Conservation (phyloP, 2,329 filamentous ascomycete genomes). For the Fusarium armeniacum region DNA sequence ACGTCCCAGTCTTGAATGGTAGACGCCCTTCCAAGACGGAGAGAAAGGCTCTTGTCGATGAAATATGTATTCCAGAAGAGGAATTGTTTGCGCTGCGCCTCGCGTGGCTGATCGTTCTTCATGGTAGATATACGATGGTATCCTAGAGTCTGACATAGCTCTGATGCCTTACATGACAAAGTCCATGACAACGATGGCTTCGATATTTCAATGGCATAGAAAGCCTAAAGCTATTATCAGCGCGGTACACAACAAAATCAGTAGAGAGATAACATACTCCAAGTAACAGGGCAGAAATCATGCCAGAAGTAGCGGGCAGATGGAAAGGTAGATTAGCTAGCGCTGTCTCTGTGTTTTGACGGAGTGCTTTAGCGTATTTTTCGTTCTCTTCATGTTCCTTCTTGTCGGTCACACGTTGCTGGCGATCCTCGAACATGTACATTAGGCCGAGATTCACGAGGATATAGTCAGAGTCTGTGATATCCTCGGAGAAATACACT, state of each 20-base stretch:
- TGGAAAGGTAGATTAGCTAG: constrained; percentile 52
- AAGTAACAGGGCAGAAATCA: constrained; percentile 47
- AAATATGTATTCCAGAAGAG: constrained; percentile 72
- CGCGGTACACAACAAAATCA: no score
- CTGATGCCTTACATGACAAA: constrained; percentile 52
- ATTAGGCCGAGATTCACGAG: constrained; percentile 53
- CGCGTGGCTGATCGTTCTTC: constrained; percentile 41
- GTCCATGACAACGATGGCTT: constrained; percentile 53
- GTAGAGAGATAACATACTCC: constrained; percentile 30
- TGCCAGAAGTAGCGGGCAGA: constrained; percentile 51
- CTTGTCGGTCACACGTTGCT: constrained; percentile 16
- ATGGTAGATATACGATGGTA: constrained; percentile 50
- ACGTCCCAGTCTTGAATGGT: constrained; percentile 71
- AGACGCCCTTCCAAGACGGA: constrained; percentile 67
- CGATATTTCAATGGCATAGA: constrained; percentile 53
- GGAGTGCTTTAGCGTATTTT: constrained; percentile 45
- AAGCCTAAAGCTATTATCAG: constrained; percentile 44
- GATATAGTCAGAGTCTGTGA: constrained; percentile 53
- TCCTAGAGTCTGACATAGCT: constrained; percentile 52
- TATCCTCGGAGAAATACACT: constrained; percentile 54
- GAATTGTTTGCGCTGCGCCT: constrained; percentile 47
- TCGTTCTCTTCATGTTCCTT: constrained; percentile 47
- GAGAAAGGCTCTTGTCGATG: constrained; percentile 67
- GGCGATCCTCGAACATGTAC: constrained; percentile 50
- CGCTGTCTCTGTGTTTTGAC: constrained; percentile 52